Evolutionary conservation across 169 alveolate species (phyloP).

Genomic region (Plasmodium fragile): DNA sequence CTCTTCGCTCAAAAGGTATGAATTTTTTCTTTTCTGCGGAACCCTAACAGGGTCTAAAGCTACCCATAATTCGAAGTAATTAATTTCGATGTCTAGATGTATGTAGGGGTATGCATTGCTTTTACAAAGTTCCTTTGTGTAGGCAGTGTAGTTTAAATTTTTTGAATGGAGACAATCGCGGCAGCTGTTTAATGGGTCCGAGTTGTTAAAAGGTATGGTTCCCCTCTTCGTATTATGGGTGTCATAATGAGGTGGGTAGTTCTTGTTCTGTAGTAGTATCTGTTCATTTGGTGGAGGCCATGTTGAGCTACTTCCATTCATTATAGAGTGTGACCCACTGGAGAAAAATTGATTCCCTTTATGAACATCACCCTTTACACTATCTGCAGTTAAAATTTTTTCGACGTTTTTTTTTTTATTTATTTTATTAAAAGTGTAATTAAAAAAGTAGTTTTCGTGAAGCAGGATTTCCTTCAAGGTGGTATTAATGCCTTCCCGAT

Average conservation of each 20-base stretch:
- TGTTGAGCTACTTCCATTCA: neutral
- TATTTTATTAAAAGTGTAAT: conserved; percentile 43
- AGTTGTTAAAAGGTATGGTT: conserved; percentile 2
- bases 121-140: conserved; percentile 67
- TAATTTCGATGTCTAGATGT: conserved; percentile 71
- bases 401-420: conserved; percentile 17
- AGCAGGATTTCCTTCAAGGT: conserved; percentile 47
- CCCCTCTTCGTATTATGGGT: neutral
- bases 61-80: conserved; percentile 66
- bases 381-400: neutral
- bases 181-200: neutral
- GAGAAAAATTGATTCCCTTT: neutral
- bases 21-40: conserved; percentile 50
- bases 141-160: conserved; percentile 58
- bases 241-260: neutral
- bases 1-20: neutral
- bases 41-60: conserved; percentile 70
- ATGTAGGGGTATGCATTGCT: conserved; percentile 40
- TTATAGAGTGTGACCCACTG: neutral
- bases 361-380: neutral
- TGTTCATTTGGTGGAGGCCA: neutral
- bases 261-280: neutral
- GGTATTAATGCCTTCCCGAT: neutral
- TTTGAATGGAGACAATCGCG: conserved; percentile 18
- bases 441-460: conserved; percentile 72